Evolutionary conservation across 2,329 filamentous ascomycete genomes (phyloP).

Genomic region (Trichoderma sp.): DNA sequence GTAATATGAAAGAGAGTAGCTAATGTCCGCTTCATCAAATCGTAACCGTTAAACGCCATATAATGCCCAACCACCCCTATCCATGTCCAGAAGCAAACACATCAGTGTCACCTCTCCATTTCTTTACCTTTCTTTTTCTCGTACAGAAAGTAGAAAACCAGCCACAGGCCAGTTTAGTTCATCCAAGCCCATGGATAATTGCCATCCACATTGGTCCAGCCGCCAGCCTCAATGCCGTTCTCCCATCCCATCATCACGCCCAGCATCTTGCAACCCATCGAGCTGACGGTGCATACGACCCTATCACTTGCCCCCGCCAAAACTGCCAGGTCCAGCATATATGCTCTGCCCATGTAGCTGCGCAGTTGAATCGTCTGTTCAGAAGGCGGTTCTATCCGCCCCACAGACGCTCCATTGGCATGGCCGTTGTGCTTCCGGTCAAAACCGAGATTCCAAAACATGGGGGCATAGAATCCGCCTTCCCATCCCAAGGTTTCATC

Average conservation of each 20-base stretch:
- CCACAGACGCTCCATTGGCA: constrained; percentile 34
- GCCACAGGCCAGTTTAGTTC: constrained; percentile 34
- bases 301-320: constrained; percentile 69
- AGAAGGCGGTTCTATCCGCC: constrained; percentile 38
- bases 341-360: constrained; percentile 77
- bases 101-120: not conserved
- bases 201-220: constrained; percentile 82
- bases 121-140: not conserved
- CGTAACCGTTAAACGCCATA: constrained; percentile 28
- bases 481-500: constrained; percentile 85
- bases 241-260: constrained; percentile 91
- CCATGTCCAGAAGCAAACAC: too few relatives aligned
- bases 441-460: constrained; percentile 78
- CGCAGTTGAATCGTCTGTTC: constrained; percentile 67
- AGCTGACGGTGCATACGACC: constrained; percentile 77
- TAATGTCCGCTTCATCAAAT: constrained; percentile 11
- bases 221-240: constrained; percentile 58
- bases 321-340: constrained; percentile 79
- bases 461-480: constrained; percentile 79
- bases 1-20: not conserved
- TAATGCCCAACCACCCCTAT: constrained; percentile 27
- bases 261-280: constrained; percentile 71
- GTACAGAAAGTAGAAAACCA: not conserved
- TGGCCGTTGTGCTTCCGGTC: constrained; percentile 48
- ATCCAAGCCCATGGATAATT: constrained; percentile 64